Percentiles rank a stretch among this genome's conserved stretches.
Conservation (phyloP, 2,329 filamentous ascomycete genomes). For the Aureobasidium sp. region DNA sequence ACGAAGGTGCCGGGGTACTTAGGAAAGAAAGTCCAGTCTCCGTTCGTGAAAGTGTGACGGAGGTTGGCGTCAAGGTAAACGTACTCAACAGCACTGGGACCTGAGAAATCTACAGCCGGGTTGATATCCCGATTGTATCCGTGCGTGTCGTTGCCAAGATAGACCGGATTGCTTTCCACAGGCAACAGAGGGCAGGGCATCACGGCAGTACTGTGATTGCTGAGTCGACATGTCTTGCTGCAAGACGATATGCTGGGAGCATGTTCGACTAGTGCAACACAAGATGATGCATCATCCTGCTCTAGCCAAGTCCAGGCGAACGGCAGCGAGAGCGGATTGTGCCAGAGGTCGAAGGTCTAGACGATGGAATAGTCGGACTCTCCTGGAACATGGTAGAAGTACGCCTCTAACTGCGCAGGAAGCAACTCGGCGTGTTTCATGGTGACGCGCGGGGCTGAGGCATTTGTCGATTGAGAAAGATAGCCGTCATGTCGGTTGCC, state of each 20-base stretch:
- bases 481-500: constrained; percentile 1
- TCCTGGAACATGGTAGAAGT: background rate
- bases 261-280: background rate
- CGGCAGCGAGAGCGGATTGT: background rate
- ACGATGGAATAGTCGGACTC: background rate
- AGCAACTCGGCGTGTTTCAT: background rate
- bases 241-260: background rate
- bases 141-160: background rate
- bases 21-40: background rate
- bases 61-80: constrained; percentile 1
- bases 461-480: background rate
- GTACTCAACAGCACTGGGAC: background rate
- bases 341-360: background rate
- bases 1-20: background rate
- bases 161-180: background rate
- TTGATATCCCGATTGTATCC: background rate
- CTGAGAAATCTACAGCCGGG: background rate
- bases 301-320: background rate
- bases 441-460: background rate
- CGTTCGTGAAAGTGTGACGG: background rate
- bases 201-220: background rate
- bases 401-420: background rate
- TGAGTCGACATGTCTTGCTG: background rate
- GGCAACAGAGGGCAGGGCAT: background rate
- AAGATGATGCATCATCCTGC: constrained; percentile 3